Evolutionary conservation across 495 filamentous ascomycete species (phyloP), one percentile per base, ranked within the genome.

Genomic region (Tirmania nivea): DNA sequence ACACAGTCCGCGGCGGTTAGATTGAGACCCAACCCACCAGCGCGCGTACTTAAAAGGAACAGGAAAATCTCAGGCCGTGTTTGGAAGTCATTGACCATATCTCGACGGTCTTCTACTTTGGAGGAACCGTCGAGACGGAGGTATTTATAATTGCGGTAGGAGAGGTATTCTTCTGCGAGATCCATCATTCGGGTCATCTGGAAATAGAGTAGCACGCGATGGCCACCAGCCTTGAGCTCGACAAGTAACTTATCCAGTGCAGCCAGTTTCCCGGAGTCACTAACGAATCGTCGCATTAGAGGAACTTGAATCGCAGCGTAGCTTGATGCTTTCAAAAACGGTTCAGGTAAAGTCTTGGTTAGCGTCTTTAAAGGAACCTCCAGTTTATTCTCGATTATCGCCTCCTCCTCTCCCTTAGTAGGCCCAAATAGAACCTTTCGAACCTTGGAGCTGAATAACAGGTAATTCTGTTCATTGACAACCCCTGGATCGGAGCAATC

Each of bases 171-270:
- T 62, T 99, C 90, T 82, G 95, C 95, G 36, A 99, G 70, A 63
- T 99, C 90, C 63, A 99, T 96, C 90, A 99, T 99, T 60, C 84
- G 80, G n/a, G 90, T 99, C 90, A 99, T 99, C 70, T 99, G 90
- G 80, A 99, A 99, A 72, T 99, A 99, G n/a, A 99, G 72, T 8
- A 99, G 77, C 16, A 99, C 90, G 61, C 90, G 87, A 61, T 99
- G 90, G 48, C 83, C 83, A 48, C 79, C 83, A 52, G 88, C 79
- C 72, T 96, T 99, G 54, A 99, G 77, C 60, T 86, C 73, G 48
- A 79, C 78, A 34, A 99, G 73, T 20, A 99, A 75, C 53, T 84
- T 73, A 67, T 99, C 90, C 25, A 99, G 74, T 60, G 86, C 86
- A 35, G 86, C 86, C 51, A 99, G 75, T 66, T 99, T 99, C 58